Evolutionary conservation across 2,329 filamentous ascomycete genomes (phyloP), one percentile per base, ranked within the genome.

Genomic region (Phyllosticta citriasiana): DNA sequence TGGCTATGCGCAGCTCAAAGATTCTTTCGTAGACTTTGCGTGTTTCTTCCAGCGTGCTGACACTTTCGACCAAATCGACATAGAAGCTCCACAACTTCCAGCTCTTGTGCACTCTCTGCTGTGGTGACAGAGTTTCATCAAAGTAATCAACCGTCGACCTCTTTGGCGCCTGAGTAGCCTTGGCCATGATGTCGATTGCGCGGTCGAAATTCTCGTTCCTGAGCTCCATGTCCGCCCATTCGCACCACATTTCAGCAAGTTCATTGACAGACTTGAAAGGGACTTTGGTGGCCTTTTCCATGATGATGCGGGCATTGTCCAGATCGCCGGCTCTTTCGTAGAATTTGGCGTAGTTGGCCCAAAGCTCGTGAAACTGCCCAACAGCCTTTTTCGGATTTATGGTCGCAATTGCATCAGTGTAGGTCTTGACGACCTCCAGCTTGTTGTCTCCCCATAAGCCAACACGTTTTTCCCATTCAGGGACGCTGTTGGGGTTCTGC

Each of bases 21-120:
- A 99, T 97, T 61, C 94, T 84, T 73, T 99, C 94, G 74, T 99
- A 99, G 1, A 97, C 87, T 72, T 91, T 93, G 72, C 86, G 89
- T 0, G 93, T 97, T 75, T 97, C 93, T 24, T 96, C 91, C 16
- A 99, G 76, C 0, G 88, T 90, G 64, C 89, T 88, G 33, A 97
- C 92, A 73, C 91, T 96, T 74, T 99, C 94, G 2, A 99, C 92
- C 1, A 99, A 83, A 72, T 99, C 94, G 51, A 99, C 92, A 69
- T 99, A 99, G 79, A 99, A 99, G 75, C 91, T 96, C 94, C 94
- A 99, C 10, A 99, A 78, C 74, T 97, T 99, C 94, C 94, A 99
- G 72, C 91, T 96, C 80, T 99, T 99, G 78, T 99, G 94, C 2
- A 99, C 89, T 64, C 95, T 85, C 77, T 97, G 94, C 72, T 99